Evolutionary conservation across 495 filamentous ascomycete genomes (phyloP), one percentile per base, ranked within the genome.

Genomic region (Chaetomium tenue): DNA sequence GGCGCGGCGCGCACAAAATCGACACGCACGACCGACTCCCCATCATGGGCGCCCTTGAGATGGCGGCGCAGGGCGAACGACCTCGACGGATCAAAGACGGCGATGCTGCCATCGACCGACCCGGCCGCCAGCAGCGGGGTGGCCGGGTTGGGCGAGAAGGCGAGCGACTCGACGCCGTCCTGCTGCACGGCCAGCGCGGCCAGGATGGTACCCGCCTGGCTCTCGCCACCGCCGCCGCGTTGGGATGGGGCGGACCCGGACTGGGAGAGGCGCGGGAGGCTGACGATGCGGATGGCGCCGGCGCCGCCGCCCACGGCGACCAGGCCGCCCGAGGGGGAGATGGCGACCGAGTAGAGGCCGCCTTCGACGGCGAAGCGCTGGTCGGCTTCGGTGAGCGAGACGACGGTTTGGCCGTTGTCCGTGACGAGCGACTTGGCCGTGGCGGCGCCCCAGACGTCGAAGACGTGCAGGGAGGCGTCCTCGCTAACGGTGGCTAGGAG

Each of bases 281-380:
- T 88, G 42, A 99, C 83, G 42, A 97, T 83, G 64, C 88, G 87
- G 74, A 97, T 87, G 50, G 87, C 83, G 39, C 95, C 95, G 47
- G 86, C 88, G 2, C 91, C 92, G 66, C 95, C 95, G 56, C 94
- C 95, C 1, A 90, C 91, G 0, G 90, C 95, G 5, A 90, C 86
- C 68, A 96, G 87, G 0, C 87, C 79, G 28, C 90, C 89, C 20
- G 81, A 82, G 0, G 95, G 93, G 6, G 91, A 84, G 56, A 97
- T 78, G 30, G 90, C 91, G 56, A 97, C 85, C 13, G 88, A 90
- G 81, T 89, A 98, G 5, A 98, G 79, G 2, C 95, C 95, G 23
- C 92, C 95, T 44, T 97, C 92, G 42, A 99, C 88, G 3, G 84
- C 86, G 75, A 98, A 98, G 22, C 94, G 85, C 76, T 96, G 90